Conservation (phyloP, 345 rosid species). For the Excoecaria agallocha region DNA sequence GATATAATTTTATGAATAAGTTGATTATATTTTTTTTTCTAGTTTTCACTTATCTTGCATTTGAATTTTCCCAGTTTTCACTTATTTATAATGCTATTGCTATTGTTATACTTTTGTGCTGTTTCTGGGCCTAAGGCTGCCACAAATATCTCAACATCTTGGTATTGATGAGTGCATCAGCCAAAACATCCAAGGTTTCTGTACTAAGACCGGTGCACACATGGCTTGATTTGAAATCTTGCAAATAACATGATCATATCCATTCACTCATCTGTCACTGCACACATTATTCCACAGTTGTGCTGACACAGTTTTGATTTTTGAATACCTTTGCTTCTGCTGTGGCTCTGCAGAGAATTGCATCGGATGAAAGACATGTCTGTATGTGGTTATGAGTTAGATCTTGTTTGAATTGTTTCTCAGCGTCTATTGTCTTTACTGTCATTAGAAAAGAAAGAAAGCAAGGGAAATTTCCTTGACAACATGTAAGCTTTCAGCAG, state of each 20-base stretch:
- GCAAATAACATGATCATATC: neutral
- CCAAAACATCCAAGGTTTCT: neutral
- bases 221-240: neutral
- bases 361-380: too few species aligned
- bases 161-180: too few species aligned
- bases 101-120: neutral
- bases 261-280: neutral
- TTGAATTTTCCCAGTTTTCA: neutral
- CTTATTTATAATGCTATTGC: neutral
- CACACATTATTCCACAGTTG: neutral
- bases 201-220: neutral
- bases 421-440: neutral
- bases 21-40: neutral
- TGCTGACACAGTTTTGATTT: neutral
- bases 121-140: neutral
- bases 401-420: neutral
- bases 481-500: constrained; percentile 79
- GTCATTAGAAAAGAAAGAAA: neutral
- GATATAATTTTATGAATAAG: neutral
- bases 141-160: neutral
- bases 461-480: constrained; percentile 47
- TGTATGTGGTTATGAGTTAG: neutral
- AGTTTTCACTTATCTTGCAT: neutral
- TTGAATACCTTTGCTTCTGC: neutral
- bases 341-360: neutral